Evolutionary conservation across 345 rosid genomes (phyloP).

Genomic region (Viola odorata): DNA sequence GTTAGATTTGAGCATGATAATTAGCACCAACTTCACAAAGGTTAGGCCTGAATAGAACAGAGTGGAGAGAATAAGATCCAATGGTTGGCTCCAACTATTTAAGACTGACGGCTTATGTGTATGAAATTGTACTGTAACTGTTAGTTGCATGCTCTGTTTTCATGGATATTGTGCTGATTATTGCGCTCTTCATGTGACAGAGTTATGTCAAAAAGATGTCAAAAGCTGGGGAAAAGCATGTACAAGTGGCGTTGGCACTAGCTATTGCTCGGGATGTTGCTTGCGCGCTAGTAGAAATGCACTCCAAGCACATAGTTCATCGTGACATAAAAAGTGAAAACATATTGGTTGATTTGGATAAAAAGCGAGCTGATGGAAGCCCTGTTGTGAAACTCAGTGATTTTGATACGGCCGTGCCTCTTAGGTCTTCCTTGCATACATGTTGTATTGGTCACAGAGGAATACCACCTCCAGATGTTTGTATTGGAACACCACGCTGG

Average conservation of each 20-base stretch:
- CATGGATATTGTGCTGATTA: background rate
- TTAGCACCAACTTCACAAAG: background rate
- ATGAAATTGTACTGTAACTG: background rate
- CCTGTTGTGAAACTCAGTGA: constrained; percentile 86
- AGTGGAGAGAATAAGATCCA: background rate
- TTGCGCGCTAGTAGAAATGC: constrained; percentile 71
- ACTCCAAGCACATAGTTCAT: constrained; percentile 82
- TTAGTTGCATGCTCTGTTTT: constrained; percentile 2
- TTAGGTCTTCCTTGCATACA: constrained; percentile 60
- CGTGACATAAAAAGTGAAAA: constrained; percentile 97
- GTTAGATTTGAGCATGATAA: background rate
- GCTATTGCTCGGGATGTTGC: constrained; percentile 72
- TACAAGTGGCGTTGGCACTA: constrained; percentile 57
- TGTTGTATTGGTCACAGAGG: constrained; percentile 86
- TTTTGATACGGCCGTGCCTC: constrained; percentile 92
- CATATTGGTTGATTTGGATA: constrained; percentile 70
- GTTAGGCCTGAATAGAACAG: background rate
- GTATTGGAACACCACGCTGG: constrained; percentile 99
- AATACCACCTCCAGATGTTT: constrained; percentile 65
- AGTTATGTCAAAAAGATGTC: constrained; percentile 60
- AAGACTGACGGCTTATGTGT: background rate
- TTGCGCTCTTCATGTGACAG: constrained; percentile 32
- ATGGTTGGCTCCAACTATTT: background rate
- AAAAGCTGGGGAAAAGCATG: constrained; percentile 56
- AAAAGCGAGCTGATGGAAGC: constrained; percentile 43